Base-by-base conservation (phyloP, 2,329 filamentous ascomycete species). In the Pseudopithomyces chartarum region DNA sequence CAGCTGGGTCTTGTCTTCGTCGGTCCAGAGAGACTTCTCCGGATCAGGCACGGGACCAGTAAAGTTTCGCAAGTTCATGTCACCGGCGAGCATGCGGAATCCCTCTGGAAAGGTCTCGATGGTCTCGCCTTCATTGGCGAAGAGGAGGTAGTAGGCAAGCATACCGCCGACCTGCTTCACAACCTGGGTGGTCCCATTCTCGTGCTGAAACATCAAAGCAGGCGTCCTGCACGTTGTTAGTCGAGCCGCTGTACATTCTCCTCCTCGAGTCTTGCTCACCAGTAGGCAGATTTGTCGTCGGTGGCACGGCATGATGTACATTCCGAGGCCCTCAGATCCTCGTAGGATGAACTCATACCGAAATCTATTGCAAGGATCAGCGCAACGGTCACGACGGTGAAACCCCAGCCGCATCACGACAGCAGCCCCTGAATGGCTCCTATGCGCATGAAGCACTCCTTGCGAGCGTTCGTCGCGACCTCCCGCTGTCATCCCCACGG, bases 81-180 rank as follows among this genome's bases (percentile, higher is more conserved):
- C 81, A 56, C 90, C 90, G 58, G 83, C 85, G 56, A 94, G 70
- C 80, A 94, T 90, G 71, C 86, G 85, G 65, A 94, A 83, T 33
- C 87, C 89, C 17, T 82, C 70, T 13, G 91, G 90, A 80, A 92
- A 93, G 10, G 90, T 81, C 42, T 87, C 80, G 67, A 91, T 86
- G 65, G 88, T 83, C 55, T 88, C 87, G 44, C 85, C 83, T 12
- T 47, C 52, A 20, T 58, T 58, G 1, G 22, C 1, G 69, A 89
- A 87, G 11, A 92, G 85, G 46, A 96, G 86, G 77, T 97, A 97
- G 82, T 98, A 97, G 15, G 70, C 73, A 46, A 76, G 73, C 73
- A 76, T 74, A 62, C 76, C 81, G 32, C 83, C 84, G 40, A 79
- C 70, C 61, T 84, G 82, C 6, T 85, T 80, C 32, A 93, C 90